Evolutionary conservation across 164 flowering plant genomes (phyloP).

Genomic region (Tinospora cordifolia): DNA sequence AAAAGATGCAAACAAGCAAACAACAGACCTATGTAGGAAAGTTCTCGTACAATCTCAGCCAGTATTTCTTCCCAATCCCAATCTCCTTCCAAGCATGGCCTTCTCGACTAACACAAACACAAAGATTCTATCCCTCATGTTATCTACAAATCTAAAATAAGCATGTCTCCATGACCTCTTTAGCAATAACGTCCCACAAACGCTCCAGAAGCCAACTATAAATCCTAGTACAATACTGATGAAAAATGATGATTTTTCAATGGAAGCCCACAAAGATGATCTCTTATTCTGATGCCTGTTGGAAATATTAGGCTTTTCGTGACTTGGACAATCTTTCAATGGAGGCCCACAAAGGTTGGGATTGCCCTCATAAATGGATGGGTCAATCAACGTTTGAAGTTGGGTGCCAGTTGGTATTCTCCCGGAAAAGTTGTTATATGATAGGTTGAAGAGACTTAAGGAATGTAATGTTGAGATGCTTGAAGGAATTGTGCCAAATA

Average conservation of each 20-base stretch:
- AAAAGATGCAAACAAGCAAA: no score
- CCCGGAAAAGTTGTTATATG: conserved; percentile 5
- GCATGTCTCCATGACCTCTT: conserved; percentile 14
- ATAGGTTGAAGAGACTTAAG: not conserved
- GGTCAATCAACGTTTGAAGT: not conserved
- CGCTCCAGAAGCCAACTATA: conserved; percentile 13
- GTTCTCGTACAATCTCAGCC: no score
- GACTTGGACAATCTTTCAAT: not conserved
- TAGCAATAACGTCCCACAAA: conserved; percentile 3
- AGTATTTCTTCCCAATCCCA: no score
- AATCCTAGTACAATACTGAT: conserved; percentile 10
- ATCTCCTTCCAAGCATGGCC: no score
- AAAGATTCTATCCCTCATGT: not conserved
- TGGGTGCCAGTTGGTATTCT: conserved; percentile 4
- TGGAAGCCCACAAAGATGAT: no score
- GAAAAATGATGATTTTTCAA: not conserved
- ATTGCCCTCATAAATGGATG: conserved; percentile 8
- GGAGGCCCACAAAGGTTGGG: conserved; percentile 14
- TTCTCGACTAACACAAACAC: not conserved
- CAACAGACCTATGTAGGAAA: no score
- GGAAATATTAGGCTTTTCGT: not conserved
- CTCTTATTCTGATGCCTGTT: no score
- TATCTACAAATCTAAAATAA: conserved; percentile 1
- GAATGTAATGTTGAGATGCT: not conserved
- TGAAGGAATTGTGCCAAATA: conserved; percentile 3